Evolutionary conservation across 345 rosid species (phyloP), one percentile per base, ranked within the genome.

Genomic region (Boechera divaricarpa): DNA sequence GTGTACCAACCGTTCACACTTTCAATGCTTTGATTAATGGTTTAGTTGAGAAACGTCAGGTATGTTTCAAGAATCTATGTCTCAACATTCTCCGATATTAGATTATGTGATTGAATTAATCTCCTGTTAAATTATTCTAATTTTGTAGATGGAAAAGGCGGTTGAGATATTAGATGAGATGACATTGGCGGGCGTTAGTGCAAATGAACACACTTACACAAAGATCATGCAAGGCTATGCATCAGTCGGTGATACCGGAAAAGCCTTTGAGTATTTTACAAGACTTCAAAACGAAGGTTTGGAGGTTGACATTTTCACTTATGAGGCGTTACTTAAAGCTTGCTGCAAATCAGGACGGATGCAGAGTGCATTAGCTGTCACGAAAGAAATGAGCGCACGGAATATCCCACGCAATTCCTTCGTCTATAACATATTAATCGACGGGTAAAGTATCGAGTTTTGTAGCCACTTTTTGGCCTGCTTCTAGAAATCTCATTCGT

Each of bases 181-280:
- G 99, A 54, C 78, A 29, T 47, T 92, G 45, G 92, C 96, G 3
- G 98, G 97, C 36, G 71, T 95, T 45, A 80, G 78, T 82, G 92
- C 98, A 41, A 89, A 92, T 62, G 90, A 90, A 70, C 96, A 95
- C 73, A 95, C 98, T 33, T 95, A 88, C 84, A 92, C 99, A 35
- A 90, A 88, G 69, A 86, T 95, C 86, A 95, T 95, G 99, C 92
- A 95, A 69, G 99, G 99, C 49, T 95, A 89, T 83, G 99, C 99
- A 78, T 86, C 97, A 6, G 55, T 90, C 1, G 98, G 98, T 47
- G 98, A 95, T 82, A 95, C 95, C 1, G 96, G 96, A 62, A 94
- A 89, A 80, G 98, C 98, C 70, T 95, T 95, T 1, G 90, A 89
- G 80, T 92, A 89, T 75, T 92, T 95, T 48, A 78, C 91, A 11